Percentiles rank a stretch among this genome's conserved stretches.
Conservation (phyloP, 2,329 filamentous ascomycete species). For the Phaeomoniella chlamydospora region DNA sequence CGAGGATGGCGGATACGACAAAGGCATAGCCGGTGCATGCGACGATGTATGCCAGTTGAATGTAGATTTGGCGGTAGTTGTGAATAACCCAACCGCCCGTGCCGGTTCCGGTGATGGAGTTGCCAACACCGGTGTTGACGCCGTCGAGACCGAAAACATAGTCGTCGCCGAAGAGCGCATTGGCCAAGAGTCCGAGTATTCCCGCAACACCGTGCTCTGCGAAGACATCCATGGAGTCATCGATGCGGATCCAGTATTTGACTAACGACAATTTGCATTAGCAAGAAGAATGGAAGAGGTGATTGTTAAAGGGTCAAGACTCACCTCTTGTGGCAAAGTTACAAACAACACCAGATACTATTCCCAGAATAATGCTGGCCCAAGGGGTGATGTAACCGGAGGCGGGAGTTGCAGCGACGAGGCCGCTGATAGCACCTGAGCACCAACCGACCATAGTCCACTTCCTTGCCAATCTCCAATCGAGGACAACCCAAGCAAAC, state of each 20-base stretch:
- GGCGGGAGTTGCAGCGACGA: constrained; percentile 76
- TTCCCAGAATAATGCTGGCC: constrained; percentile 46
- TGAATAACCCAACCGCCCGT: constrained; percentile 57
- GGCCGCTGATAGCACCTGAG: constrained; percentile 72
- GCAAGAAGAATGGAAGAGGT: too few relatives aligned
- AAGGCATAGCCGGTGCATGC: constrained; percentile 54
- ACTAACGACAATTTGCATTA: constrained; percentile 25
- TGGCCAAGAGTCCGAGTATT: constrained; percentile 65
- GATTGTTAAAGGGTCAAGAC: constrained; percentile 26
- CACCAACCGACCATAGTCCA: constrained; percentile 93
- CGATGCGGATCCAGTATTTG: constrained; percentile 63
- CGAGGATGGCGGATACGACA: constrained; percentile 51
- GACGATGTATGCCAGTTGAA: constrained; percentile 55
- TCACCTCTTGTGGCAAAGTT: constrained; percentile 81
- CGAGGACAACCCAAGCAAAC: constrained; percentile 87
- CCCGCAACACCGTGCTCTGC: constrained; percentile 79
- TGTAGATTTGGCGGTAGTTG: constrained; percentile 56
- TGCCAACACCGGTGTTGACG: constrained; percentile 32
- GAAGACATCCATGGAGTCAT: constrained; percentile 83
- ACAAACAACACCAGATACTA: constrained; percentile 52
- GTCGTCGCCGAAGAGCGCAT: constrained; percentile 60
- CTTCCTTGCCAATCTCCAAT: constrained; percentile 87
- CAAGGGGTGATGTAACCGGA: constrained; percentile 63
- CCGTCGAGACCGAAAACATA: constrained; percentile 65
- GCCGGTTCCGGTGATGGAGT: constrained; percentile 18